Evolutionary conservation across 1,284 basidiomycete genomes (phyloP), one percentile per base, ranked within the genome.

Genomic region (Tylopilus sp.): DNA sequence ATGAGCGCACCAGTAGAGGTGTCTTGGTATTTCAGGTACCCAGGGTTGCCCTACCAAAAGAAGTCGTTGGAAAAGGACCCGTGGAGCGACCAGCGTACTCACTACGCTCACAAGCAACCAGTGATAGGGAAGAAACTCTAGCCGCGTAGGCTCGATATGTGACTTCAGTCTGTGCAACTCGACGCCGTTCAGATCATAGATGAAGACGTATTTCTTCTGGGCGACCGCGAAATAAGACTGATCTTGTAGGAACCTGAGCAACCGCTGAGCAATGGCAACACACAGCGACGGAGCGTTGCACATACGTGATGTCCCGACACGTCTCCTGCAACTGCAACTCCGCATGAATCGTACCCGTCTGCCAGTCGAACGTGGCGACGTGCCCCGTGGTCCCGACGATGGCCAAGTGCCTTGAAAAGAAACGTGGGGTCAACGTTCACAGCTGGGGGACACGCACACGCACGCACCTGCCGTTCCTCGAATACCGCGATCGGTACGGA

Each of bases 11-110:
- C 95, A 0, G 94, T 99, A 2, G 94, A 94, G 0, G 91, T 94
- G 66, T 99, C 95, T 72, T 96, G 94, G 71, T 98, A 99, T 73
- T 95, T 95, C 2, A 99, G 77, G 67, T 87, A 92, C 1, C 95
- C 95, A 12, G 82, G 77, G 60, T 92, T 88, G 10, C 94, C 93
- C 88, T 91, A 58, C 18, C 18, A 28, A 35, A 30, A 26, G 21
- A 14, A 7, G n/a, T n/a, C 7, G 24, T 44, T 17, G 20, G 15
- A 7, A 36, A 12, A 10, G 7, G 14, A 35, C 1, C 9, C 6
- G 18, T 7, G 9, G 14, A 2, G 12, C 2, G 15, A 51, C 9
- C 24, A 17, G 41, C 41, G 29, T 34, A 79, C 85, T 55, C 64
- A 90, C 88, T 15, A 95, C 78, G 44, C 83, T 88, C 1, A 84